Conservation (phyloP, 305 asterid species). For the Ilex paraguariensis region DNA sequence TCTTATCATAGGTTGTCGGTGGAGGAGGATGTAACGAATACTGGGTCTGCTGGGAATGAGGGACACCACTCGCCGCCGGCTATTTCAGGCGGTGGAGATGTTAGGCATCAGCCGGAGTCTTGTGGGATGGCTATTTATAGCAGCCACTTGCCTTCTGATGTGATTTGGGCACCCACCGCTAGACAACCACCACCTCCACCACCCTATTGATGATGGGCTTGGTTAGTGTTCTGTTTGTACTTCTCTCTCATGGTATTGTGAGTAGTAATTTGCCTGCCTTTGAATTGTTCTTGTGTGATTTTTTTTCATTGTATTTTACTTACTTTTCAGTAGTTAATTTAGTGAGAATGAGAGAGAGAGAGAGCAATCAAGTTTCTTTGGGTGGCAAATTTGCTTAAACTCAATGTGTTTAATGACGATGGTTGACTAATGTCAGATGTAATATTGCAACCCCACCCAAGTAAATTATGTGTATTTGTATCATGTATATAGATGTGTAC, state of each 20-base stretch:
- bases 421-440: too few species aligned
- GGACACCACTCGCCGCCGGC: constrained; percentile 32
- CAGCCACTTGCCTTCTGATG: constrained; percentile 39
- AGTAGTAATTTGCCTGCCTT: background rate
- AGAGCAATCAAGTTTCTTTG: background rate
- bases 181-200: constrained; percentile 43
- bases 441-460: too few species aligned
- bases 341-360: background rate
- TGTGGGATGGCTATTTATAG: constrained; percentile 29
- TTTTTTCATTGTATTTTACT: background rate
- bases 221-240: background rate
- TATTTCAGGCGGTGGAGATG: constrained; percentile 40
- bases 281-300: background rate
- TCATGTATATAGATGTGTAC: too few species aligned
- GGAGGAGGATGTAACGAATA: constrained; percentile 24
- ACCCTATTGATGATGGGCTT: constrained; percentile 18
- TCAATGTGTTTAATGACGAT: too few species aligned
- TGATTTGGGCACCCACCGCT: constrained; percentile 47
- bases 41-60: constrained; percentile 14
- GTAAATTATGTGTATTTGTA: too few species aligned
- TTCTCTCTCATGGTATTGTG: constrained; percentile 7
- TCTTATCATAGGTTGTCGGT: constrained; percentile 39
- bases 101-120: constrained; percentile 15
- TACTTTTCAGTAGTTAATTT: background rate
- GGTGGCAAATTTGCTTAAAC: background rate